phyloP scores from a whole-genome alignment of 1,139 yeast species.

The Suhomyces yuchorum region DNA sequence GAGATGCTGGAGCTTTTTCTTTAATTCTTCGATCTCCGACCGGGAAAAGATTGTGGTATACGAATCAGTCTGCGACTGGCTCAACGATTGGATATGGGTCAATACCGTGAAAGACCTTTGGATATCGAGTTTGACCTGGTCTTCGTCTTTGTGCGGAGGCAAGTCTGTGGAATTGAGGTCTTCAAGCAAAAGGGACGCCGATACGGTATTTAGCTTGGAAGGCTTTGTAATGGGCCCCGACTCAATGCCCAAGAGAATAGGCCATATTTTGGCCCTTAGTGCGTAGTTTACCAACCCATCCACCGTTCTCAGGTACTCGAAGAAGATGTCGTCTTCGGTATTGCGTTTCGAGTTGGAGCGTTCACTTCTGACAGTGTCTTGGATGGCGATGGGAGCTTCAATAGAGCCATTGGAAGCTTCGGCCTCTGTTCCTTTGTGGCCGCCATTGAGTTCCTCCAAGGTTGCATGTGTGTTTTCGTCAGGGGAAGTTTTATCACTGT shows the following conservation, averaged over 20 bases:
- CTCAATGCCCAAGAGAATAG: slow-evolving; percentile 36
- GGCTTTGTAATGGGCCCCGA: not conserved
- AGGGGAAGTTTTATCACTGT: not conserved
- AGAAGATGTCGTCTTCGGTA: slow-evolving; percentile 2
- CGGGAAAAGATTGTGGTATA: slow-evolving; percentile 38
- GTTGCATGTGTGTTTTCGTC: not conserved
- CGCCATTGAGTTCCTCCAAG: not conserved
- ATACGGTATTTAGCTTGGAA: slow-evolving; percentile 9
- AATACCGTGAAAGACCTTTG: slow-evolving; percentile 63
- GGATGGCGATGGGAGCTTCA: no score
- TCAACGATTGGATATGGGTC: slow-evolving; percentile 31
- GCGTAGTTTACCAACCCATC: slow-evolving; percentile 51
- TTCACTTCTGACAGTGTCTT: no score
- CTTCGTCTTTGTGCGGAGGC: slow-evolving; percentile 66
- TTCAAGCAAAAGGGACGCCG: slow-evolving; percentile 20
- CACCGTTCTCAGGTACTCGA: slow-evolving; percentile 42
- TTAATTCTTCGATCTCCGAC: slow-evolving; percentile 37
- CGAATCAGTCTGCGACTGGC: slow-evolving; percentile 26
- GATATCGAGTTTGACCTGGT: slow-evolving; percentile 78
- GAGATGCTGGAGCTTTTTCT: slow-evolving; percentile 46
- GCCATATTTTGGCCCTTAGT: slow-evolving; percentile 51
- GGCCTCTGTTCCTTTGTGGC: not conserved
- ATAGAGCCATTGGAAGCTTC: not conserved
- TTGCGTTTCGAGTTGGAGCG: no score
- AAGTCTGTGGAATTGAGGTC: slow-evolving; percentile 32